Evolutionary conservation across 352 stramenopile genomes (phyloP).

Genomic region (Pythium folliculosum): DNA sequence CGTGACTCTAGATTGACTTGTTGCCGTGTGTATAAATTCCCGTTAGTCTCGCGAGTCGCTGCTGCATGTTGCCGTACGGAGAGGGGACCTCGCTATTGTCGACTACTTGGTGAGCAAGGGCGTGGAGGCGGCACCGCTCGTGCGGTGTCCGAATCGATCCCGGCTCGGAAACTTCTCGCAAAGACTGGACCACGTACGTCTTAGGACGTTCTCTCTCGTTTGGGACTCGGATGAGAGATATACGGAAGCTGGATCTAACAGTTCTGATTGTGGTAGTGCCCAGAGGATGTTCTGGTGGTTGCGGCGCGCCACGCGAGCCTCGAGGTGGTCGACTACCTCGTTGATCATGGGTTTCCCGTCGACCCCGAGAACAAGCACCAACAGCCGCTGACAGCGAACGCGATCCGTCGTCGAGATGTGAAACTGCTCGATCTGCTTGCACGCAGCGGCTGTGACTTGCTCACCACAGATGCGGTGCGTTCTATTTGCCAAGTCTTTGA

Average conservation of each 20-base stretch:
- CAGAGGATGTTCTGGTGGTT: conserved; percentile 19
- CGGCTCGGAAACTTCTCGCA: conserved; percentile 4
- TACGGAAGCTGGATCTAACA: not conserved
- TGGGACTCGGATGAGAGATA: not conserved
- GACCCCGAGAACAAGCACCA: conserved; percentile 18
- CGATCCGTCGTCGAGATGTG: conserved; percentile 6
- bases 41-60: conserved; percentile 14
- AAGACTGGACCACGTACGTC: conserved; percentile 13
- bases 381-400: conserved; percentile 2
- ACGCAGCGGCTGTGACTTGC: conserved; percentile 3
- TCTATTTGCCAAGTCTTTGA: not conserved
- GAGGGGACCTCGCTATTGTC: conserved; percentile 1
- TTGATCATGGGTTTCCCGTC: conserved; percentile 1
- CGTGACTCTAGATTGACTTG: no score
- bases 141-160: conserved; percentile 21
- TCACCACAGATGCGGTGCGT: conserved; percentile 10
- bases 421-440: conserved; percentile 10
- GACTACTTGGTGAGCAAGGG: conserved; percentile 13
- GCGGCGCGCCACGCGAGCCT: conserved; percentile 13
- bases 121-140: conserved; percentile 3
- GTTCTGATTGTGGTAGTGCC: not conserved
- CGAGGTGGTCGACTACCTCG: conserved; percentile 11
- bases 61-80: conserved; percentile 13
- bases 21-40: no score
- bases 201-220: not conserved